phyloP scores from a whole-genome alignment of 495 filamentous ascomycete species.

The Neurospora terricola region DNA sequence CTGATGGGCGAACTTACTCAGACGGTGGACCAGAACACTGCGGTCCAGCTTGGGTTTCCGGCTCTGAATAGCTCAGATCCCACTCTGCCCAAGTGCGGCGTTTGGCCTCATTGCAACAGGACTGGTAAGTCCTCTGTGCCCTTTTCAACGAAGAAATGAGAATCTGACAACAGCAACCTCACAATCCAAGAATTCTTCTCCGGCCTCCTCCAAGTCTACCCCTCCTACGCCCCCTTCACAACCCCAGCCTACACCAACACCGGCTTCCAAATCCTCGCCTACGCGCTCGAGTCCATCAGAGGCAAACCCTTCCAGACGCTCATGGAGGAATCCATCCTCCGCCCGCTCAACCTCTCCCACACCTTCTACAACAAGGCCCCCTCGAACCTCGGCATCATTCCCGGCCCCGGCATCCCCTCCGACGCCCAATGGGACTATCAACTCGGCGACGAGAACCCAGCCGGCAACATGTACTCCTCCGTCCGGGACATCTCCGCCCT shows the following conservation, averaged over 20 bases:
- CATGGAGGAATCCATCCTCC: constrained; percentile 34
- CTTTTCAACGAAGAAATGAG: background rate
- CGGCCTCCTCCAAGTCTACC: constrained; percentile 36
- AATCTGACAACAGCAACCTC: too few species aligned
- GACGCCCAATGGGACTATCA: constrained; percentile 26
- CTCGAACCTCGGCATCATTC: constrained; percentile 22
- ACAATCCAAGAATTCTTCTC: constrained; percentile 50
- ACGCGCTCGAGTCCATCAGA: constrained; percentile 45
- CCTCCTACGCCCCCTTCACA: constrained; percentile 36
- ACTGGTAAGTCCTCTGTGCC: constrained; percentile 17
- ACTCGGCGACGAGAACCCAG: constrained; percentile 30
- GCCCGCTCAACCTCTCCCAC: constrained; percentile 34
- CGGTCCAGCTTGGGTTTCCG: constrained; percentile 29
- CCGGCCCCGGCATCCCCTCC: constrained; percentile 10
- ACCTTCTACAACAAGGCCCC: constrained; percentile 30
- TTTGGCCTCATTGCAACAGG: constrained; percentile 23
- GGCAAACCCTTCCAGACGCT: constrained; percentile 33
- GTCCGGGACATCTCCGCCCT: constrained; percentile 40
- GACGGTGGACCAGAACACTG: constrained; percentile 21
- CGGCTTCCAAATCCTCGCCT: constrained; percentile 42
- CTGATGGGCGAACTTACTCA: constrained; percentile 33
- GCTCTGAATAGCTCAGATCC: constrained; percentile 30
- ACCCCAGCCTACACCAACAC: constrained; percentile 50
- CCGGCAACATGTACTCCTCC: constrained; percentile 50
- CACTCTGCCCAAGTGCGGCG: constrained; percentile 30